Conservation (phyloP, 2,329 filamentous ascomycete species). For the Aplosporella prunicola region DNA sequence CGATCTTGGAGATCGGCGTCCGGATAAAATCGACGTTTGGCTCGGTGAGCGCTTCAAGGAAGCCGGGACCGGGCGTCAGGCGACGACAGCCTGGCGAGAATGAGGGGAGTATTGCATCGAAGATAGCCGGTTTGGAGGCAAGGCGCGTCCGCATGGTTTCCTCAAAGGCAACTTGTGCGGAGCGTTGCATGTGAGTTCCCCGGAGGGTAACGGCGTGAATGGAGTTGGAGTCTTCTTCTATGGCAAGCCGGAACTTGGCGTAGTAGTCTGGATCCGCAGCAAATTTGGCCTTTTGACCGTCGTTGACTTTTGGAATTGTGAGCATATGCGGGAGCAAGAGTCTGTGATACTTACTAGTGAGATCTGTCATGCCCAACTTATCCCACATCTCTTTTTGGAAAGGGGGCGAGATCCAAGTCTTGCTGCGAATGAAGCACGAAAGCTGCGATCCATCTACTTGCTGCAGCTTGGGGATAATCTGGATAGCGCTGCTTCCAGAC, state of each 20-base stretch:
- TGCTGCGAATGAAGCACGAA: slow-evolving; percentile 24
- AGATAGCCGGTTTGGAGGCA: slow-evolving; percentile 29
- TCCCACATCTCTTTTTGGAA: slow-evolving; percentile 23
- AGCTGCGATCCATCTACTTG: slow-evolving; percentile 22
- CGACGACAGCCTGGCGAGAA: slow-evolving; percentile 40
- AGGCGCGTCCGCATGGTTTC: slow-evolving; percentile 33
- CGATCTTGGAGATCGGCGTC: slow-evolving; percentile 26
- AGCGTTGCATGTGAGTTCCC: slow-evolving; percentile 29
- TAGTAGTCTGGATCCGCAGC: slow-evolving; percentile 22
- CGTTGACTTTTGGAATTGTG: slow-evolving; percentile 14
- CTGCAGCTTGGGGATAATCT: slow-evolving; percentile 33
- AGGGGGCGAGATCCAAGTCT: slow-evolving; percentile 28
- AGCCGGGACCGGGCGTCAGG: slow-evolving; percentile 43
- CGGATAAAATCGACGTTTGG: slow-evolving; percentile 33
- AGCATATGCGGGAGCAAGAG: neutral
- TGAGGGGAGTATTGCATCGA: slow-evolving; percentile 31
- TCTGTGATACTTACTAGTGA: slow-evolving; percentile 11
- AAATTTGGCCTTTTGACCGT: slow-evolving; percentile 20
- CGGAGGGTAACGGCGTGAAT: slow-evolving; percentile 25
- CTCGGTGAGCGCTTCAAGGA: slow-evolving; percentile 39
- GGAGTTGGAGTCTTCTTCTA: slow-evolving; percentile 26
- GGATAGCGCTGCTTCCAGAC: slow-evolving; percentile 30
- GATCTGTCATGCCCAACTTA: slow-evolving; percentile 26
- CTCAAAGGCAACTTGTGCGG: slow-evolving; percentile 29
- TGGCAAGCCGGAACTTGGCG: slow-evolving; percentile 20